Evolutionary conservation across 495 filamentous ascomycete species (phyloP), one percentile per base, ranked within the genome.

Genomic region (Lindgomyces ingoldianus): DNA sequence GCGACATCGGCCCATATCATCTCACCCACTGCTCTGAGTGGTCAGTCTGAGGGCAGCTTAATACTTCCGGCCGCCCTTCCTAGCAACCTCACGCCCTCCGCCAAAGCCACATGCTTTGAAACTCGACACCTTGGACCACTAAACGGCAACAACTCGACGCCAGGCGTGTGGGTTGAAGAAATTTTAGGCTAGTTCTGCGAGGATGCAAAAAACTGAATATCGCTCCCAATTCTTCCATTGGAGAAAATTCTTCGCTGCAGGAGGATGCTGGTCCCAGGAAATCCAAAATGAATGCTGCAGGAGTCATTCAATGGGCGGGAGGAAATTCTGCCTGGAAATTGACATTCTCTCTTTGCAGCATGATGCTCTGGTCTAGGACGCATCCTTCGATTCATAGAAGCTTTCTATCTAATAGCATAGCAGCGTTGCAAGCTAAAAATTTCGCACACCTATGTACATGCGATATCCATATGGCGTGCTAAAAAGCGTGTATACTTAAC

Each of bases 401-500:
- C 30, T 29, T 55, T 36, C 52, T 30, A 55, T 18, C 22, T 39
- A 55, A 41, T 26, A 26, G 50, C 6, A 53, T 53, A 36, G 50
- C 50, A 3, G 25, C 8, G 18, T 21, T 2, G 18, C 50, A 33
- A 16, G 50, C n/a, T 16, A 18, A 30, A 53, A 53, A 26, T 47
- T 47, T 47, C 21, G 16, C 44, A 8, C 21, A 33, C 25, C 36
- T 26, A 18, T 12, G 52, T 46, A 62, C 49, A 53, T 11, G 14
- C 4, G 26, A 45, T 52, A 65, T 58, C 62, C 62, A 65, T 54
- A 49, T 51, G 29, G 55, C 11, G 53, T 26, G 21, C 27, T 2
- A 29, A 54, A 52, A 45, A 60, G 62, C 68, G 68, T 66, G 63
- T 70, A 62, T 46, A 66, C 63, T 67, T 67, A 59, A 65, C 63